Evolutionary conservation across 2,329 filamentous ascomycete species (phyloP), one percentile per base, ranked within the genome.

Genomic region (Ustilaginoidea virens): DNA sequence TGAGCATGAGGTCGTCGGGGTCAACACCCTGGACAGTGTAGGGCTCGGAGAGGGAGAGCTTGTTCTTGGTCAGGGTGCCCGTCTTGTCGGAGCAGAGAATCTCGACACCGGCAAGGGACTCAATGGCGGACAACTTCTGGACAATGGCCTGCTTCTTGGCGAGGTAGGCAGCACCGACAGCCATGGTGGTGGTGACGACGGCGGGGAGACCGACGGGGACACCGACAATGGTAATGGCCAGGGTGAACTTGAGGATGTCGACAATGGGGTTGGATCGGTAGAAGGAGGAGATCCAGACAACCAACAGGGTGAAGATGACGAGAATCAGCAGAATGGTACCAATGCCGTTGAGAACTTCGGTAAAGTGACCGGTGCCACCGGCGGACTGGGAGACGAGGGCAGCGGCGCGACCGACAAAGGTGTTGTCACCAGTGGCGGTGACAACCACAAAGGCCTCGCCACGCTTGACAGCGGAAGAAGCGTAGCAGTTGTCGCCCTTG

Each of bases 171-270:
- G 83, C 83, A 61, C 83, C 83, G 52, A 92, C 83, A 52, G 83
- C 83, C 82, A 92, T 90, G 50, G 83, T 92, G 44, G 83, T 92
- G 45, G 85, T 92, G 36, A 92, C 82, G 60, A 92, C 83, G 43
- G 81, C 83, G 35, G 83, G 83, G 40, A 92, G 80, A 75, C 83
- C 83, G 57, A 92, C 83, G 31, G 83, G 83, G 16, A 92, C 83
- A 69, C 83, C 83, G 37, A 92, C 80, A 40, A 92, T 87, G 44
- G 81, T 90, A 45, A 92, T 86, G 40, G 80, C 82, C 25, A 92
- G 67, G 31, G 83, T 90, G 61, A 83, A 90, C 40, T 80, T 67
- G 27, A 92, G 73, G 35, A 92, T 92, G 5, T 58, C 56, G 37
- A 86, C 74, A 38, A 90, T 92, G 33, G 52, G 54, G 56, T 87